Percentiles rank a stretch among this genome's conserved stretches.
Evolutionary conservation across 169 alveolate genomes (phyloP).

Genomic region (Babesia bigemina): DNA sequence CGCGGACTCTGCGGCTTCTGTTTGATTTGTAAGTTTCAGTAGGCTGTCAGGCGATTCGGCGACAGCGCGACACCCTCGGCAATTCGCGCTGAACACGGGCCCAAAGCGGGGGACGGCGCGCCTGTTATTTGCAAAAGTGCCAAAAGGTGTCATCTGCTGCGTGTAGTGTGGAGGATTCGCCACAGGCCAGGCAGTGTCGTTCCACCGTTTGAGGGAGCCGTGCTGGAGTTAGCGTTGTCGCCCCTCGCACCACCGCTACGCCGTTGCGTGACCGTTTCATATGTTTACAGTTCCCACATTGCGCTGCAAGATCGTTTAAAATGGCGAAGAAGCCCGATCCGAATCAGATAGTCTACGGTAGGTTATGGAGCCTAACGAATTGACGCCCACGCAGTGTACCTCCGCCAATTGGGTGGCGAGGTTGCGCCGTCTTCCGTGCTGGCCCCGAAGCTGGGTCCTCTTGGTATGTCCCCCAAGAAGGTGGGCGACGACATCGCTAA

Average conservation of each 20-base stretch:
- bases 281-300: neutral
- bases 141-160: no score
- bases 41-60: slow-evolving; percentile 12
- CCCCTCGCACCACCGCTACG: no score
- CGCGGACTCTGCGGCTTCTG: slow-evolving; percentile 4
- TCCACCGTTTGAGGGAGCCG: no score
- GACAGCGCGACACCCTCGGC: neutral
- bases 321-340: slow-evolving; percentile 85
- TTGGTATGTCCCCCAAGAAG: slow-evolving; percentile 95
- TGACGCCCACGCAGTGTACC: slow-evolving; percentile 79
- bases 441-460: slow-evolving; percentile 98
- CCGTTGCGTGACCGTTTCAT: neutral
- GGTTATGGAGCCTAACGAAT: neutral
- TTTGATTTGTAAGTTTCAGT: slow-evolving; percentile 23
- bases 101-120: no score
- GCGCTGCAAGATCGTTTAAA: neutral
- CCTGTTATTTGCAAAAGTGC: no score
- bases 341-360: slow-evolving; percentile 78
- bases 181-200: no score
- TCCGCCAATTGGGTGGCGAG: slow-evolving; percentile 97
- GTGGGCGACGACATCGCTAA: slow-evolving; percentile 97
- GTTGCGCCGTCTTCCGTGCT: slow-evolving; percentile 96
- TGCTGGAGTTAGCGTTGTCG: no score
- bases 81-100: no score
- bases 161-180: no score